Evolutionary conservation across 495 filamentous ascomycete species (phyloP), one percentile per base, ranked within the genome.

Genomic region (Astrocystis sublimbata): DNA sequence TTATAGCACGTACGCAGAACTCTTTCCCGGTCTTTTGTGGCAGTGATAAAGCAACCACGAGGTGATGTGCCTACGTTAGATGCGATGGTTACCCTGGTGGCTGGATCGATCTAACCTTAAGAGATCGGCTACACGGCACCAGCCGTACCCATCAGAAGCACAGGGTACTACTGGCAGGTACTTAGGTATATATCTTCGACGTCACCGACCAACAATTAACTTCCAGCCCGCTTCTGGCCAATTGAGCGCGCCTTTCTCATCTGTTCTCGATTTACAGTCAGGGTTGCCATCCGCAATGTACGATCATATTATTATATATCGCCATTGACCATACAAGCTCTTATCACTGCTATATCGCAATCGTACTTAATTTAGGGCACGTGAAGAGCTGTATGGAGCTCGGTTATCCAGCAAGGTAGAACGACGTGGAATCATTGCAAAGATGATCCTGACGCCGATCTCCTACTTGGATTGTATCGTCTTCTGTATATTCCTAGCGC

Each of bases 381-480:
- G 33, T 6, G n/a, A 38, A 42, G n/a, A 3, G 19, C 28, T 23
- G 31, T 13, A 24, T 42, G 38, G 43, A 47, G 45, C 30, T 8
- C 1, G 13, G 38, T n/a, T 31, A 40, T 13, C 15, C 13, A 24
- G 38, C 3, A 45, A 8, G 12, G 30, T 46, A 45, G 2, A 21
- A 23, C 10, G n/a, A n/a, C 47, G 6, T 35, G 0, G 6, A 40
- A 36, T 24, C 31, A 30, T 19, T 10, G 24, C 36, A n/a, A 67
- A 36, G 55, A 76, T 76, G 85, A 84, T 88, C 50, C 75, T 92
- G 17, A 79, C 81, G 6, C 83, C 83, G 43, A 82, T 92, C 15
- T 89, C 89, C 0, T 90, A 85, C 73, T 68, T 91, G 13, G 90
- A 92, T 71, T 90, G 89, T 74, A 26, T 86, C 41, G 82, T 85